Evolutionary conservation across 1,284 basidiomycete species (phyloP), one percentile per base, ranked within the genome.

Genomic region (Athelia sp.): DNA sequence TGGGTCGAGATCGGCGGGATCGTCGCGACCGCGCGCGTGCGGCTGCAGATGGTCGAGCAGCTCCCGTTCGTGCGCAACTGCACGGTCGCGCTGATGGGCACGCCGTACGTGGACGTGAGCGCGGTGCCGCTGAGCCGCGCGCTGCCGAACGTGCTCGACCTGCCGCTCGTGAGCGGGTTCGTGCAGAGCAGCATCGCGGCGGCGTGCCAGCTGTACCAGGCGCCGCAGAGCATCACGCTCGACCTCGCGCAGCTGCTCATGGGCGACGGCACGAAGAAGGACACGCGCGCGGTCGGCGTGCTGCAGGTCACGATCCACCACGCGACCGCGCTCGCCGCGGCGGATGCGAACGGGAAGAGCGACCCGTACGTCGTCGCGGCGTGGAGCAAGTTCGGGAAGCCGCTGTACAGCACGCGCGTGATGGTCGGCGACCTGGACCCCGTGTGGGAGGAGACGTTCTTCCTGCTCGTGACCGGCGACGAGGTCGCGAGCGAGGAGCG

Each of bases 1-100:
- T 90, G 87, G 86, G 83, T 91, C 36, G 88, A 92, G 59, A 68
- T 93, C 40, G 84, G 87, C 47, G 81, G 82, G n/a, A 73, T 90
- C 24, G 74, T 81, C 9, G 84, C 84, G 3, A 84, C 86, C 4
- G 77, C 83, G 2, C 76, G 90, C n/a, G 68, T 89, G 26, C 78
- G 90, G n/a, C 70, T 89, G 19, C 87, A 92, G 64, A 81, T 93
- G 57, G 89, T 90, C 40, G 82, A 88, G 0, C 81, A 88, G 56
- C 78, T 85, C 58, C 90, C 63, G 62, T 87, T 80, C 51, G 50
- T 73, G 4, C 65, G 69, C 14, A 22, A 67, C 11, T 63, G 68
- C 56, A 70, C 68, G 3, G 71, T 92, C 52, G 84, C 87, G 0
- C 68, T 94, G 14, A 82, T 92, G 64, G 90, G 90, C 17, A 80